phyloP scores from a whole-genome alignment of 2,329 filamentous ascomycete genomes.

The Fusarium buxicola region DNA sequence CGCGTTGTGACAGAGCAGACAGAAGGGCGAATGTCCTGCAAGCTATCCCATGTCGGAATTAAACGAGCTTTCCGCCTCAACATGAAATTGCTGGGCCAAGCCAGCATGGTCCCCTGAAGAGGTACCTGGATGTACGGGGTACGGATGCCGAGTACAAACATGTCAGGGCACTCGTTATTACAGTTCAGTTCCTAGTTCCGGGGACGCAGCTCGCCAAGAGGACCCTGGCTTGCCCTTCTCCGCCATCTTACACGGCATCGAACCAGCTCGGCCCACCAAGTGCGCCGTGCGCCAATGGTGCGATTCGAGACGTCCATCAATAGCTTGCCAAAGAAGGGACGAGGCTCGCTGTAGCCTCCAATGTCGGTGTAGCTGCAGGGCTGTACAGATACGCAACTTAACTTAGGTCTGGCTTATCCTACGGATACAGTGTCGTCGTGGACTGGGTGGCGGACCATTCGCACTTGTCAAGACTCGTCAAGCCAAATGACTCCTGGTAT shows the following conservation, averaged over 20 bases:
- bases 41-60: conserved; percentile 20
- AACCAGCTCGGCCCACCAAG: conserved; percentile 14
- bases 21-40: conserved; percentile 26
- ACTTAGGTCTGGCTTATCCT: background rate
- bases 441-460: conserved; percentile 21
- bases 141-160: conserved; percentile 6
- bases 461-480: background rate
- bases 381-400: too few relatives aligned
- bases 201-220: conserved; percentile 13
- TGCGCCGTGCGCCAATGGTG: conserved; percentile 35
- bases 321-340: conserved; percentile 16
- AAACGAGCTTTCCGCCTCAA: conserved; percentile 19
- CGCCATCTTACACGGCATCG: conserved; percentile 30
- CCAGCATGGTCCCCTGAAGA: conserved; percentile 3
- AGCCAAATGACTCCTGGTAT: conserved; percentile 19
- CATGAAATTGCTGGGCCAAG: conserved; percentile 31
- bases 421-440: conserved; percentile 9
- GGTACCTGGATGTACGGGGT: conserved; percentile 20
- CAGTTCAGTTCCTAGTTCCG: conserved; percentile 34
- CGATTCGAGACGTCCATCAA: conserved; percentile 29
- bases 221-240: conserved; percentile 29
- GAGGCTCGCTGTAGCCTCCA: conserved; percentile 21
- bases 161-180: conserved; percentile 6
- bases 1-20: background rate
- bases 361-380: conserved; percentile 26